These are phyloP conservation scores for Aspergillus sp. DNA, from an alignment of 2,329 filamentous ascomycete species.

Conservation along the genomic window DNA sequence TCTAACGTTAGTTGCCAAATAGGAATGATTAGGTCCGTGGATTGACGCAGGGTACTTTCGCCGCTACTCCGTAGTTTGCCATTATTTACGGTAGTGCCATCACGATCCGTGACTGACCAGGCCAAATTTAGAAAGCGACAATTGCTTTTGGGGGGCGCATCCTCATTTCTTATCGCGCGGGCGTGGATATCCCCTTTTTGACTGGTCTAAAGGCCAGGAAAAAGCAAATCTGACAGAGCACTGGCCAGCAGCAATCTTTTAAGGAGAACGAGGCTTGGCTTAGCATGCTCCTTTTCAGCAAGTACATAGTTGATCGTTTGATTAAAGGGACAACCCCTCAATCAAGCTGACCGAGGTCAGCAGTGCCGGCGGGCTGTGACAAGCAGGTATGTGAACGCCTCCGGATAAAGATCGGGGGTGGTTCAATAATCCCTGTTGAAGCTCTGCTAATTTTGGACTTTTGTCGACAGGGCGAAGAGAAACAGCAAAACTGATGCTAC, in stretches of 20 bases:
- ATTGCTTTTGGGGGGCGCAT: slow-evolving; percentile 12
- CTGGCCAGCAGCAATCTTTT: slow-evolving; percentile 8
- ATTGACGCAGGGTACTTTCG: slow-evolving; percentile 6
- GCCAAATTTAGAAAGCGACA: slow-evolving; percentile 9
- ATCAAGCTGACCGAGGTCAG: background rate
- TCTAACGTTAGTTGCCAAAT: slow-evolving; percentile 5
- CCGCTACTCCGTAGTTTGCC: slow-evolving; percentile 2
- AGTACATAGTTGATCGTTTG: slow-evolving; percentile 8
- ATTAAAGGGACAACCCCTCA: slow-evolving; percentile 11
- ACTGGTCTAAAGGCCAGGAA: slow-evolving; percentile 4
- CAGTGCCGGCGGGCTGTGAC: slow-evolving; percentile 7
- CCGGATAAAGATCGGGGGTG: background rate
- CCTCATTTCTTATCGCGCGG: slow-evolving; percentile 7
- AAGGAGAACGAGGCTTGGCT: slow-evolving; percentile 14
- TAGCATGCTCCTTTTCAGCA: slow-evolving; percentile 7
- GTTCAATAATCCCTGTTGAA: background rate
- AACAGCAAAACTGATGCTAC: background rate
- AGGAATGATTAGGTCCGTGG: background rate
- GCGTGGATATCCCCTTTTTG: slow-evolving; percentile 6
- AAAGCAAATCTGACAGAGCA: slow-evolving; percentile 10
- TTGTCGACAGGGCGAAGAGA: background rate
- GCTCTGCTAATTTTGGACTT: background rate
- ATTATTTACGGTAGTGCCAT: slow-evolving; percentile 5
- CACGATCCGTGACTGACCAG: slow-evolving; percentile 1
- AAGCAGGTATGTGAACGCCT: slow-evolving; percentile 5